Conservation (phyloP, 225 moss, liverwort and hornwort genomes). For the Physcomitrium patens region DNA sequence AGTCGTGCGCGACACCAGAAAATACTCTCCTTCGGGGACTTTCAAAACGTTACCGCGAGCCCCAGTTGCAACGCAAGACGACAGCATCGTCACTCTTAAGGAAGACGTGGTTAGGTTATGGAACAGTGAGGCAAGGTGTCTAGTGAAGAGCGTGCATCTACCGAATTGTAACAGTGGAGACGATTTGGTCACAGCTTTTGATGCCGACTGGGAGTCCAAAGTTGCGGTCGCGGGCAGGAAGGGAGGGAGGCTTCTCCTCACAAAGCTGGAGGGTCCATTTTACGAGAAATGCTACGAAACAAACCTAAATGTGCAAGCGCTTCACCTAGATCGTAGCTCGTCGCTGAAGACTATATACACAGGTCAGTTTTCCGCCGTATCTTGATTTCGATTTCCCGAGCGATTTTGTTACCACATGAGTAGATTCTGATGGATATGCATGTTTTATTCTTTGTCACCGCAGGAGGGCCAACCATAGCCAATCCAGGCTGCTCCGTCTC, state of each 20-base stretch:
- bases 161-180: not conserved
- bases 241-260: constrained; percentile 22
- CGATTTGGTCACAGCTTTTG: constrained; percentile 23
- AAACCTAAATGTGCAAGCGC: constrained; percentile 24
- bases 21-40: not conserved
- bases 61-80: constrained; percentile 9
- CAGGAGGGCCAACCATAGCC: constrained; percentile 29
- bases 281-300: constrained; percentile 18
- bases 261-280: constrained; percentile 22
- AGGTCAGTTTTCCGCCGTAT: constrained; percentile 26
- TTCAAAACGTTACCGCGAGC: not conserved
- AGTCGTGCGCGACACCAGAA: constrained; percentile 5
- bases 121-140: constrained; percentile 15
- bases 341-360: constrained; percentile 17
- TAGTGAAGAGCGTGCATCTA: constrained; percentile 22
- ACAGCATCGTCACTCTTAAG: constrained; percentile 32
- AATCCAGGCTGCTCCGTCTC: constrained; percentile 35
- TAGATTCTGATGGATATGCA: not conserved
- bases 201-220: constrained; percentile 31
- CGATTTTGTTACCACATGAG: not conserved
- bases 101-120: constrained; percentile 42
- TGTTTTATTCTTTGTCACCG: not conserved
- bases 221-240: constrained; percentile 26
- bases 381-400: not conserved
- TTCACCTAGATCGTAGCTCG: constrained; percentile 22